Evolutionary conservation across 345 rosid genomes (phyloP).

Genomic region (Geranium rotundifolium): DNA sequence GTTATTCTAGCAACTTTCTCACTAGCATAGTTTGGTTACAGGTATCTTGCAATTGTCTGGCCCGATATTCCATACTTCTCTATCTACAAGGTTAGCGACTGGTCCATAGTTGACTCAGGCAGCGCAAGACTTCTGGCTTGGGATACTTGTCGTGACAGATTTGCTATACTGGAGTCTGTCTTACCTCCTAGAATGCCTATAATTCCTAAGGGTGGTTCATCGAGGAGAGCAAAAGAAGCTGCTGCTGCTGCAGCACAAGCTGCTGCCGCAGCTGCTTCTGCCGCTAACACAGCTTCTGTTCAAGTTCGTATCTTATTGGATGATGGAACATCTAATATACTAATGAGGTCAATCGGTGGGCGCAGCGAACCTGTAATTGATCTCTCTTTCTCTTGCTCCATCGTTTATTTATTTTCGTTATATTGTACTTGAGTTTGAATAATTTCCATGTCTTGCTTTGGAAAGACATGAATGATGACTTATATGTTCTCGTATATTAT

Average conservation of each 20-base stretch:
- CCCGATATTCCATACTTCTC: constrained; percentile 94
- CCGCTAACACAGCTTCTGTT: constrained; percentile 85
- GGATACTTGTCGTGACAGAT: constrained; percentile 93
- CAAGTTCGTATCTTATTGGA: constrained; percentile 98
- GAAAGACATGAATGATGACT: too few species aligned
- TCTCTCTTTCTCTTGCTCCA: constrained; percentile 7
- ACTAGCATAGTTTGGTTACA: constrained; percentile 32
- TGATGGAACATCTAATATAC: constrained; percentile 96
- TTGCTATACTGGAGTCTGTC: constrained; percentile 80
- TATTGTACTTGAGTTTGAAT: neutral
- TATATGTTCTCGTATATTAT: too few species aligned
- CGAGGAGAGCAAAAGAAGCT: constrained; percentile 89
- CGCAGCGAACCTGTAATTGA: constrained; percentile 79
- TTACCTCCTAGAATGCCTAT: constrained; percentile 76
- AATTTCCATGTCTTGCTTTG: too few species aligned
- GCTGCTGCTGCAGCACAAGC: constrained; percentile 98
- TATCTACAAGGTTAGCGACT: constrained; percentile 86
- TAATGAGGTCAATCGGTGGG: constrained; percentile 86
- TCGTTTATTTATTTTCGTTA: neutral
- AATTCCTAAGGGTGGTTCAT: constrained; percentile 80
- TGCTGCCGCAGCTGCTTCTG: constrained; percentile 88
- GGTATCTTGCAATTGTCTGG: constrained; percentile 95
- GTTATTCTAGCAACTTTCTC: neutral
- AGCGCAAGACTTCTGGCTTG: constrained; percentile 94
- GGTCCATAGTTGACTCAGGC: constrained; percentile 96